Base-by-base conservation (phyloP, 2,329 filamentous ascomycete genomes). In the Sphaceloma murrayae region DNA sequence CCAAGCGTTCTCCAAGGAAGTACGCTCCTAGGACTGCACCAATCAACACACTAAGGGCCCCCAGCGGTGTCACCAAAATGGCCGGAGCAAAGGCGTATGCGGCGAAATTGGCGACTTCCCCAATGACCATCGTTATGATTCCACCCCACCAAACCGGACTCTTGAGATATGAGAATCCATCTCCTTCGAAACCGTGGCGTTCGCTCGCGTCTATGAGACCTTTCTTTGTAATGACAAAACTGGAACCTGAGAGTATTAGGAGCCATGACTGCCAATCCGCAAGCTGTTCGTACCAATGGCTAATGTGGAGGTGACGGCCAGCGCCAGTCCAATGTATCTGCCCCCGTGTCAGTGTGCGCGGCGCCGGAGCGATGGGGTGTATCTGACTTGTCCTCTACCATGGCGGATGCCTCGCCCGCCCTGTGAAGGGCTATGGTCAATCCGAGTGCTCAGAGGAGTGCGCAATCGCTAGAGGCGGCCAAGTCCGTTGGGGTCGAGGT, bases 191-290 rank as follows among this genome's bases (percentile, higher is more conserved):
- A 36, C 91, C 93, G 67, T 95, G 88, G 56, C 79, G 77, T 65
- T 94, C 82, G 59, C 85, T 85, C 51, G 87, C 85, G 64, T 94
- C 84, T 63, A 88, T 86, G 54, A 98, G 74, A 53, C 89, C 89
- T 76, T 95, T 96, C 69, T 98, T 98, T 36, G 93, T 98, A 58
- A 98, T 95, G 54, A 98, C 89, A 65, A 98, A 98, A 74, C 88
- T 94, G 42, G 85, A 87, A 59, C 87, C 86, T 91, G 55, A 9
- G 7, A 10, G n/a, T n/a, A 18, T 27, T 27, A 47, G 50, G 43
- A 16, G 39, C 31, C 10, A 33, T n/a, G 44, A 16, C 2, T 13
- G n/a, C 10, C 22, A 17, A 17, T 26, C 10, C 19, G 26, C 42
- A 16, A 32, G 24, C 24, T 29, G 27, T 16, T 40, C 72, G 56